Evolutionary conservation across 768 basidiomycete species (phyloP).

Genomic region (Suillus decipiens): DNA sequence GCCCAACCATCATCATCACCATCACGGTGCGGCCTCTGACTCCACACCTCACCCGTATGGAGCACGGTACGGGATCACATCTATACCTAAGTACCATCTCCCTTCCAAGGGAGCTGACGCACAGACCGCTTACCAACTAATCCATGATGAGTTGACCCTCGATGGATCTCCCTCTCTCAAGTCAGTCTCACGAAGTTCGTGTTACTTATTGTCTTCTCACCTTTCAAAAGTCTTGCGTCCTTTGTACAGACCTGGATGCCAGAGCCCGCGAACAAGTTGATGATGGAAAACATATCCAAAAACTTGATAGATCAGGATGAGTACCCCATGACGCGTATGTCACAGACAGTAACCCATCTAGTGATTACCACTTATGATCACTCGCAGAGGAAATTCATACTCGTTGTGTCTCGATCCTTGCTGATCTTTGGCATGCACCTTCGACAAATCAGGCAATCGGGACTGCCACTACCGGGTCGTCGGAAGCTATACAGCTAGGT

Average conservation of each 20-base stretch:
- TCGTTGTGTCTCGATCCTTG: slow-evolving; percentile 55
- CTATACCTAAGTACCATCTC: slow-evolving; percentile 70
- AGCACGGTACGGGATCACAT: slow-evolving; percentile 63
- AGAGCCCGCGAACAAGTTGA: slow-evolving; percentile 50
- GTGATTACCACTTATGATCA: neutral
- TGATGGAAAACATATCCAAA: slow-evolving; percentile 65
- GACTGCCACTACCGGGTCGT: slow-evolving; percentile 70
- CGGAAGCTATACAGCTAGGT: slow-evolving; percentile 73
- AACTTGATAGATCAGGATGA: slow-evolving; percentile 73
- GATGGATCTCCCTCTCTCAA: slow-evolving; percentile 61
- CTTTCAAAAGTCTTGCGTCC: slow-evolving; percentile 48
- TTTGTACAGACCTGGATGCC: slow-evolving; percentile 73
- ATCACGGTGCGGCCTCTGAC: slow-evolving; percentile 29
- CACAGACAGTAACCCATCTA: neutral
- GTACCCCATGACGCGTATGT: slow-evolving; percentile 58
- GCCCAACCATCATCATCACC: slow-evolving; percentile 30
- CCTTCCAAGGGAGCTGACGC: slow-evolving; percentile 60
- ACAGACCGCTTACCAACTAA: slow-evolving; percentile 54
- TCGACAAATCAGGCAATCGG: slow-evolving; percentile 56
- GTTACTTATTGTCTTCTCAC: slow-evolving; percentile 7
- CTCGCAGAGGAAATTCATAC: slow-evolving; percentile 43
- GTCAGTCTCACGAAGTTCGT: slow-evolving; percentile 12
- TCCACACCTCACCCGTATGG: slow-evolving; percentile 50
- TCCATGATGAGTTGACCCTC: slow-evolving; percentile 63
- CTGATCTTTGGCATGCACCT: slow-evolving; percentile 70